These are phyloP conservation scores for Pilasporangium apinafurcum DNA, from an alignment of 352 stramenopile species.

Conservation along the genomic window DNA sequence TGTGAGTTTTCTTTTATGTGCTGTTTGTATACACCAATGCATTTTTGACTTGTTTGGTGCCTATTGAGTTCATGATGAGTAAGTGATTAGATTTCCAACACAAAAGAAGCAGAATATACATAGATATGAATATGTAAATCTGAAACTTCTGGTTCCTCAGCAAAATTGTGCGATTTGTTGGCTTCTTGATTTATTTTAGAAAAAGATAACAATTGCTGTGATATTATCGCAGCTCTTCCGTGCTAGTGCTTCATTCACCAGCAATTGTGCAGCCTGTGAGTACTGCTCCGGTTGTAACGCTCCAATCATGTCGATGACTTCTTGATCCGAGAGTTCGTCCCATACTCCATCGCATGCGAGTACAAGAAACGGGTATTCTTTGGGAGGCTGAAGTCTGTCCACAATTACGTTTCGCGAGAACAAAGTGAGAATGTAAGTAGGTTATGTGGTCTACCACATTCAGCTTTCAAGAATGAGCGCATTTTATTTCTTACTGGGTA, in stretches of 20 bases:
- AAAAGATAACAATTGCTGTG: slow-evolving; percentile 69
- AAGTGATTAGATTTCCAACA: too few species aligned
- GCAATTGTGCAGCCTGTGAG: slow-evolving; percentile 31
- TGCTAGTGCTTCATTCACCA: slow-evolving; percentile 49
- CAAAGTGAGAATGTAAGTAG: neutral
- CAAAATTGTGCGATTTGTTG: too few species aligned
- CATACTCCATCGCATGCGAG: slow-evolving; percentile 78
- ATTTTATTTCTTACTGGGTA: slow-evolving; percentile 23
- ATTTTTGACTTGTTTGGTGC: too few species aligned
- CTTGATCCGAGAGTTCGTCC: slow-evolving; percentile 73
- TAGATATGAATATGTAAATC: too few species aligned
- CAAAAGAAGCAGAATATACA: too few species aligned
- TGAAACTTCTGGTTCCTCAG: too few species aligned
- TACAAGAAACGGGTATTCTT: slow-evolving; percentile 60
- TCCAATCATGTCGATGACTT: slow-evolving; percentile 56
- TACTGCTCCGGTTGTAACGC: slow-evolving; percentile 26
- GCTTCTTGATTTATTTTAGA: slow-evolving; percentile 17
- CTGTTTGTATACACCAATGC: too few species aligned
- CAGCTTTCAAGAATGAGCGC: neutral
- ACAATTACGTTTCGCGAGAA: neutral
- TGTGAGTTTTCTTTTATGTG: too few species aligned
- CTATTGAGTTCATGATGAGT: too few species aligned
- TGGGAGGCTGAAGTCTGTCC: slow-evolving; percentile 29
- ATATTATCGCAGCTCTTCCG: slow-evolving; percentile 71
- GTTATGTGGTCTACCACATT: neutral